These are phyloP conservation scores for Ehretia macrophylla DNA, from an alignment of 257 asterid species.

Conservation along the genomic window DNA sequence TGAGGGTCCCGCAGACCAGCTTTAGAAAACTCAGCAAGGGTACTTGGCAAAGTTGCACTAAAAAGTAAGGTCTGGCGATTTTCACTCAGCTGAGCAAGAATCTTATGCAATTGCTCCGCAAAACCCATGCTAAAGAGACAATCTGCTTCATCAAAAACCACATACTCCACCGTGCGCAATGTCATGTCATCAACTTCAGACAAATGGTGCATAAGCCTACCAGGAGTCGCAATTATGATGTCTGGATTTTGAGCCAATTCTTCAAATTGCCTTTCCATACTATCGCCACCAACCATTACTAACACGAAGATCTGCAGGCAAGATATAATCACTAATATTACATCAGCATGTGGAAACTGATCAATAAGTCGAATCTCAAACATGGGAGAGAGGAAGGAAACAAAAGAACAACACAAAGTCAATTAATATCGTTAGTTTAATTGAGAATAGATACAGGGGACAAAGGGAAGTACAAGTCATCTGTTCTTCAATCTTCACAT, in stretches of 20 bases:
- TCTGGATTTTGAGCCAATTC: slow-evolving; percentile 94
- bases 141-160: slow-evolving; percentile 96
- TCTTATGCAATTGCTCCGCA: slow-evolving; percentile 77
- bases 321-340: slow-evolving; percentile 3
- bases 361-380: too few species aligned
- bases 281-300: slow-evolving; percentile 96
- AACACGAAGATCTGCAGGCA: slow-evolving; percentile 68
- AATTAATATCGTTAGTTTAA: too few species aligned
- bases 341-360: background rate
- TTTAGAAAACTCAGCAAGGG: slow-evolving; percentile 95
- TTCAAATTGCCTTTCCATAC: slow-evolving; percentile 97
- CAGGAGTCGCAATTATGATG: slow-evolving; percentile 89
- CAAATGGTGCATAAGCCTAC: slow-evolving; percentile 92
- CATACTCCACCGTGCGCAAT: slow-evolving; percentile 78
- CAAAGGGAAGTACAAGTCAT: too few species aligned
- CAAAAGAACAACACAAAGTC: too few species aligned
- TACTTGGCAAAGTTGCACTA: slow-evolving; percentile 94
- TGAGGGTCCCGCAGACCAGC: slow-evolving; percentile 97
- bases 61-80: slow-evolving; percentile 92
- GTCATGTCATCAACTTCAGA: slow-evolving; percentile 96
- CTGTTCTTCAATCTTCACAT: too few species aligned
- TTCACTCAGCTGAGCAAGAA: slow-evolving; percentile 66
- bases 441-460: too few species aligned
- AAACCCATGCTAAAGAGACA: slow-evolving; percentile 96
- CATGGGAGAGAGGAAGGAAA: too few species aligned